phyloP scores from a whole-genome alignment of 257 asterid species.

The Haberlea rhodopensis region DNA sequence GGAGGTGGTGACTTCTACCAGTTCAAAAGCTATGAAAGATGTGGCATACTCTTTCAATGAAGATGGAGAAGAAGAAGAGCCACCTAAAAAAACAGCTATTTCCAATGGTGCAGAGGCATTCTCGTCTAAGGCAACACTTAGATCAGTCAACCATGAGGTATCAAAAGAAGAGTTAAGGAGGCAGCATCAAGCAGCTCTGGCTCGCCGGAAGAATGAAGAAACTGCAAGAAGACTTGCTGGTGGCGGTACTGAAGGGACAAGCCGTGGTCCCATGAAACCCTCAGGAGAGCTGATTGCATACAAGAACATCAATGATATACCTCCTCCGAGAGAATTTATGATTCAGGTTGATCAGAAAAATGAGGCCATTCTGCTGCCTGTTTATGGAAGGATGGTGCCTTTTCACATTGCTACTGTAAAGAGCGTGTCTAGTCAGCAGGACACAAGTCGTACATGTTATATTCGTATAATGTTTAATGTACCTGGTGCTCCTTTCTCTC shows the following conservation, averaged over 20 bases:
- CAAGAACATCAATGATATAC: conserved; percentile 59
- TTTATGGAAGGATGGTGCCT: conserved; percentile 66
- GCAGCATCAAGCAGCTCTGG: conserved; percentile 84
- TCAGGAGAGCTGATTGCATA: conserved; percentile 58
- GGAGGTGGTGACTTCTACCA: conserved; percentile 44
- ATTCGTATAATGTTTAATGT: conserved; percentile 63
- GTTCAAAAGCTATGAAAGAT: conserved; percentile 51
- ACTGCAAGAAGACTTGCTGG: conserved; percentile 72
- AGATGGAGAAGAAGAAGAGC: conserved; percentile 53
- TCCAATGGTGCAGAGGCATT: conserved; percentile 30
- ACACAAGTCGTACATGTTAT: conserved; percentile 59
- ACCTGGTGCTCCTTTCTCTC: conserved; percentile 71
- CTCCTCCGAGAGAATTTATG: conserved; percentile 60
- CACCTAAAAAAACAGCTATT: conserved; percentile 29
- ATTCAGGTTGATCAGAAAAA: conserved; percentile 71
- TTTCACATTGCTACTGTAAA: conserved; percentile 69
- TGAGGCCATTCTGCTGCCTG: conserved; percentile 66
- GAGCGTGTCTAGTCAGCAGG: conserved; percentile 70
- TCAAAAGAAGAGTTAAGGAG: conserved; percentile 70
- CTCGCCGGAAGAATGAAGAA: conserved; percentile 73
- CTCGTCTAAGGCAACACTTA: conserved; percentile 61
- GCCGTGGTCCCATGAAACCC: conserved; percentile 33
- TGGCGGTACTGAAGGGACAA: conserved; percentile 43
- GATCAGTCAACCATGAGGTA: conserved; percentile 68
- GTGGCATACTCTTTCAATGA: conserved; percentile 56